Percentiles rank a stretch among this genome's conserved stretches.
These are phyloP conservation scores for Pleurotus ostreatus DNA, from an alignment of 768 basidiomycete species.

Conservation along the genomic window DNA sequence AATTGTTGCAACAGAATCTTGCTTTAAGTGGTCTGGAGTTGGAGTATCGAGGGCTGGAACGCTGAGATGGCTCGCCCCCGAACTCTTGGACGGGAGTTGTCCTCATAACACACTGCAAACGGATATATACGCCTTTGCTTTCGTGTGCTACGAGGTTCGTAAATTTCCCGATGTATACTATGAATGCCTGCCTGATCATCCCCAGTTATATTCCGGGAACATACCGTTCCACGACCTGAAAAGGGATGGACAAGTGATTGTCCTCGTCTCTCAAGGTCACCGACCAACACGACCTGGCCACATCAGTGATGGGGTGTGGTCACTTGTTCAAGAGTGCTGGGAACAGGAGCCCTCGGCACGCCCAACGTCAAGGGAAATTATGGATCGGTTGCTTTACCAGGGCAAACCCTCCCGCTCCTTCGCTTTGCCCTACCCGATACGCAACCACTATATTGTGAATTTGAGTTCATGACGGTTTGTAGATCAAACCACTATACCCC, in stretches of 20 bases:
- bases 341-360: neutral
- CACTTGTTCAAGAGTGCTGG: constrained; percentile 9
- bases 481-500: neutral
- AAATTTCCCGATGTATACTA: too few species aligned
- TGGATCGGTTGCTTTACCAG: neutral
- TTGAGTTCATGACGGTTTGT: neutral
- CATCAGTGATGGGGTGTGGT: constrained; percentile 6
- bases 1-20: constrained; percentile 17
- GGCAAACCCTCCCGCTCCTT: neutral
- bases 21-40: neutral
- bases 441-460: neutral
- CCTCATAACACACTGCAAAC: constrained; percentile 16
- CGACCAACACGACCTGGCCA: constrained; percentile 1
- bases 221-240: constrained; percentile 22
- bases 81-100: constrained; percentile 21
- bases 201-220: constrained; percentile 21
- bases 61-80: constrained; percentile 32
- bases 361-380: neutral
- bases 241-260: constrained; percentile 18
- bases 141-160: constrained; percentile 33
- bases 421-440: neutral
- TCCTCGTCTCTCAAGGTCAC: constrained; percentile 6
- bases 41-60: constrained; percentile 19
- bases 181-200: too few species aligned
- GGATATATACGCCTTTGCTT: constrained; percentile 39